phyloP scores from a whole-genome alignment of 2,329 filamentous ascomycete genomes.

The Trichoderma breve region DNA sequence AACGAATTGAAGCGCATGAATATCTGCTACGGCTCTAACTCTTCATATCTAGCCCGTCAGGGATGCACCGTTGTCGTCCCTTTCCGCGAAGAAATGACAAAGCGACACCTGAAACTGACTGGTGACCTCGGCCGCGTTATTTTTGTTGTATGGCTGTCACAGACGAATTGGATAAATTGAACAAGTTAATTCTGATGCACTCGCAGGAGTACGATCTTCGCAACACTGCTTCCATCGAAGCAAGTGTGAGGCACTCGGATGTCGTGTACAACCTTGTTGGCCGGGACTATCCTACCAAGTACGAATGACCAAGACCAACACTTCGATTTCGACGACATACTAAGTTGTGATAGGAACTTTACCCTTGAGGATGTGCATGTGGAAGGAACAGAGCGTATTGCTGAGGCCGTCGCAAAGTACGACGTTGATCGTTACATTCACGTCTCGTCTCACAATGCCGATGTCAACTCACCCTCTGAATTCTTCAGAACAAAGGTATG shows the following conservation, averaged over 20 bases:
- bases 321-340: neutral
- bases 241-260: constrained; percentile 94
- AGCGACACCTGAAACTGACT: constrained; percentile 93
- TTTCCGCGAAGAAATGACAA: constrained; percentile 95
- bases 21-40: constrained; percentile 24
- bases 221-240: constrained; percentile 94
- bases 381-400: constrained; percentile 88
- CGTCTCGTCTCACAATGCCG: constrained; percentile 90
- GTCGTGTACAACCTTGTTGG: constrained; percentile 96
- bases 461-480: constrained; percentile 75
- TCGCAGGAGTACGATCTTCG: constrained; percentile 87
- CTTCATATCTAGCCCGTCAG: constrained; percentile 63
- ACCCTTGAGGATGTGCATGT: constrained; percentile 88
- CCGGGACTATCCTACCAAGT: constrained; percentile 95
- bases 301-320: constrained; percentile 31
- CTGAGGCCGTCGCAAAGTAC: constrained; percentile 93
- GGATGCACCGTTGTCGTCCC: constrained; percentile 94
- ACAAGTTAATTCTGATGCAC: constrained; percentile 18
- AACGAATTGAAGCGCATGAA: neutral
- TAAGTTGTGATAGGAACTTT: constrained; percentile 72
- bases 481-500: constrained; percentile 86
- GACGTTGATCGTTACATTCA: constrained; percentile 96
- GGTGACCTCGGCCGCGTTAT: constrained; percentile 87
- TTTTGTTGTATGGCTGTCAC: constrained; percentile 64
- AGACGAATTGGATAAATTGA: neutral